Evolutionary conservation across 768 basidiomycete species (phyloP), one percentile per base, ranked within the genome.

Genomic region (Thelephora ganbajun): DNA sequence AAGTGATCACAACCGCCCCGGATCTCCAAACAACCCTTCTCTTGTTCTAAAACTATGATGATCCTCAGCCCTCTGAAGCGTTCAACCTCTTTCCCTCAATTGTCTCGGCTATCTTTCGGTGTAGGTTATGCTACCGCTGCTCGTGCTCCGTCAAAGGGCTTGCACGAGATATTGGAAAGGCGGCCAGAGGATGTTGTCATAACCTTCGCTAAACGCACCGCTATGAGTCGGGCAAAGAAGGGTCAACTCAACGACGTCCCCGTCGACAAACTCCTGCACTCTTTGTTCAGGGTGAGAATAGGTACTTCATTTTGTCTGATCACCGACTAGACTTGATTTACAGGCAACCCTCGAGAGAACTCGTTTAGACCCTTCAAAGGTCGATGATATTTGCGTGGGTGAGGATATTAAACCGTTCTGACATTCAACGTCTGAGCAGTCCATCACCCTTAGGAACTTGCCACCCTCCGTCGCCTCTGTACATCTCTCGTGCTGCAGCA

Each of bases 241-340:
- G 94, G 94, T 19, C 91, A 91, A 49, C 72, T 93, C 59, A 94
- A 91, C 61, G 89, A 96, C 57, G 69, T 75, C 1, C 76, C 82
- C 3, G 85, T 92, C 12, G 94, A 96, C 54, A 89, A 93, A 59
- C 70, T 98, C 48, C 71, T 97, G 52, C 71, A 75, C 50, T 80
- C 82, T 20, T 69, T 96, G 35, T 81, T 96, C 69, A 83, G 81
- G 69, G 90, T 80, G 51, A 51, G 61, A 45, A 18, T 47, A 23
- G 23, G n/a, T 43, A 43, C 18, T 12, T 7, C 33, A 36, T 11
- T n/a, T 36, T 26, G 12, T 36, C 2, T 20, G 22, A 12, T 11
- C 16, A 2, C 5, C 11, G n/a, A 16, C 18, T 11, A 26, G 22
- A 19, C 19, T 42, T 6, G 36, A 16, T 14, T 16, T 36, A 11